phyloP scores from a whole-genome alignment of 1,284 basidiomycete genomes.

The Pyrrhoderma lamaoense region DNA sequence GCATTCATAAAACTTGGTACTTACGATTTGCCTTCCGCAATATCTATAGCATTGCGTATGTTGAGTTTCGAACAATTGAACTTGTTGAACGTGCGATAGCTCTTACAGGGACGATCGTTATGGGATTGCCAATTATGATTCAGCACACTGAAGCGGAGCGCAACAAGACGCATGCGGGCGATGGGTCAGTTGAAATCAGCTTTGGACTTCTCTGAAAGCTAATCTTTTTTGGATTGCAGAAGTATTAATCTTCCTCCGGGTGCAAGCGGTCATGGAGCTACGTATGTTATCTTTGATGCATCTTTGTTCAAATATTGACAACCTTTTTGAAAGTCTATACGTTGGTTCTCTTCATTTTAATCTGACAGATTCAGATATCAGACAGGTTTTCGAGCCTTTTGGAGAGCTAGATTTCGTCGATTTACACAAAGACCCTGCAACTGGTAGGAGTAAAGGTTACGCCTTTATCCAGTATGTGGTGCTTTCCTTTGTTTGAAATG shows the following conservation, averaged over 20 bases:
- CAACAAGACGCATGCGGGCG: slow-evolving; percentile 81
- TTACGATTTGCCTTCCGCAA: slow-evolving; percentile 15
- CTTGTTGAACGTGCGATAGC: slow-evolving; percentile 86
- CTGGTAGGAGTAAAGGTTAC: slow-evolving; percentile 94
- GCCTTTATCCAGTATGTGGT: slow-evolving; percentile 86
- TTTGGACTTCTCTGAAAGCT: slow-evolving; percentile 12
- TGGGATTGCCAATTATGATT: slow-evolving; percentile 96
- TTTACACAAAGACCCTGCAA: slow-evolving; percentile 88
- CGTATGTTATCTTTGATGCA: slow-evolving; percentile 40
- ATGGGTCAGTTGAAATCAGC: slow-evolving; percentile 46
- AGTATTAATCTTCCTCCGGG: slow-evolving; percentile 74
- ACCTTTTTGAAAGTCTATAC: slow-evolving; percentile 63
- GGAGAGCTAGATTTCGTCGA: slow-evolving; percentile 98
- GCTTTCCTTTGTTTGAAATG: slow-evolving; percentile 4
- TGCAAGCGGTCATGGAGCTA: slow-evolving; percentile 68
- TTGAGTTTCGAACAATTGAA: slow-evolving; percentile 88
- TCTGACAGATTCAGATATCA: slow-evolving; percentile 92
- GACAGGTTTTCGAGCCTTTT: slow-evolving; percentile 98
- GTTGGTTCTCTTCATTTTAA: slow-evolving; percentile 96
- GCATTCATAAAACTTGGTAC: too few relatives aligned
- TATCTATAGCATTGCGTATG: slow-evolving; percentile 76
- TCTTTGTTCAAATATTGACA: slow-evolving; percentile 8
- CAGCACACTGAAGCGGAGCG: slow-evolving; percentile 95
- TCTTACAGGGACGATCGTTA: slow-evolving; percentile 89
- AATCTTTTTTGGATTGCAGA: slow-evolving; percentile 29